These are phyloP conservation scores for Coprinellus micaceus DNA, from an alignment of 768 basidiomycete genomes.

Conservation along the genomic window DNA sequence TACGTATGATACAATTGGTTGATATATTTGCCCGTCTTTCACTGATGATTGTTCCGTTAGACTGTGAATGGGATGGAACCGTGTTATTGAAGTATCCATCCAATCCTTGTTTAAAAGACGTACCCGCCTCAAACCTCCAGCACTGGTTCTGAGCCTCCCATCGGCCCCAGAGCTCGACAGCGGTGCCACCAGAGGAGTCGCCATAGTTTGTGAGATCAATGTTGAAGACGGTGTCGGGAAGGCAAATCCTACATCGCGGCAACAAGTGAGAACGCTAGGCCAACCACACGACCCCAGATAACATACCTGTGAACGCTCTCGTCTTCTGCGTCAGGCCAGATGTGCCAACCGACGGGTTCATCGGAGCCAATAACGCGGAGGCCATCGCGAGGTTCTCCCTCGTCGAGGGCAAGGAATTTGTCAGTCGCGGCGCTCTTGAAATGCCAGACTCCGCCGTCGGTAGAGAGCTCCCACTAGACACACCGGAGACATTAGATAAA, in stretches of 20 bases:
- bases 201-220: slow-evolving; percentile 48
- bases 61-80: no score
- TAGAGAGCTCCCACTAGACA: not conserved
- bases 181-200: slow-evolving; percentile 40
- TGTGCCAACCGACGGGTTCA: slow-evolving; percentile 43
- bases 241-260: slow-evolving; percentile 42
- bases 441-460: slow-evolving; percentile 25
- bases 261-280: no score
- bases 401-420: slow-evolving; percentile 35
- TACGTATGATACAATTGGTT: no score
- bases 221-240: slow-evolving; percentile 39
- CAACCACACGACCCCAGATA: not conserved
- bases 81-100: no score
- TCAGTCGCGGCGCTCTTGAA: slow-evolving; percentile 41
- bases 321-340: slow-evolving; percentile 43
- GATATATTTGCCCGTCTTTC: no score
- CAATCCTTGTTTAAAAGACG: not conserved
- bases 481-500: not conserved
- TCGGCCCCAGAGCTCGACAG: slow-evolving; percentile 43
- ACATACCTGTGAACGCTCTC: slow-evolving; percentile 39
- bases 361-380: slow-evolving; percentile 34
- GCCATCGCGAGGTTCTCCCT: slow-evolving; percentile 37
- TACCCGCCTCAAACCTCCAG: slow-evolving; percentile 31
- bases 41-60: no score
- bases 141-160: slow-evolving; percentile 52